Evolutionary conservation across 164 flowering plant species (phyloP).

Genomic region (Akebia trifoliata): DNA sequence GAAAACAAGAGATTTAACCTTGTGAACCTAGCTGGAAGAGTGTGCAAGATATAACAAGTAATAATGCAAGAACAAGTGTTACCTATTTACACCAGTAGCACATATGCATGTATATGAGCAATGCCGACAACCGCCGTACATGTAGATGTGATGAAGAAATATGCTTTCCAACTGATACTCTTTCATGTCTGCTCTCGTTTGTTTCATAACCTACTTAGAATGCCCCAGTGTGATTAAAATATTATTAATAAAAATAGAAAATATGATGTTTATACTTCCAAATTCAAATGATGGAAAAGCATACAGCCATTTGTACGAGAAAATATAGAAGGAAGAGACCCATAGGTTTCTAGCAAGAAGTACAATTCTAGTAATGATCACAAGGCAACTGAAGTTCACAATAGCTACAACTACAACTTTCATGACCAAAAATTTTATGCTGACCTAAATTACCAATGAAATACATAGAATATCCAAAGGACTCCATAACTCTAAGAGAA

Average conservation of each 20-base stretch:
- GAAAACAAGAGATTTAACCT: not conserved
- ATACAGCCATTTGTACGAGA: not conserved
- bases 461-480: not conserved
- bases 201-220: conserved; percentile 72
- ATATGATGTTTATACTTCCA: not conserved
- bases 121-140: conserved; percentile 94
- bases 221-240: conserved; percentile 6
- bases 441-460: not conserved
- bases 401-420: too few relatives aligned
- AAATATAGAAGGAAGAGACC: not conserved
- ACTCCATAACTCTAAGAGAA: not conserved
- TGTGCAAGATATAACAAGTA: not conserved
- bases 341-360: not conserved
- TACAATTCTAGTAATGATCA: not conserved
- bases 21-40: too few relatives aligned
- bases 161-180: conserved; percentile 92
- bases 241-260: not conserved
- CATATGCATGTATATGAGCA: conserved; percentile 95
- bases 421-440: too few relatives aligned
- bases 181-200: conserved; percentile 59
- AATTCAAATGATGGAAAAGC: not conserved
- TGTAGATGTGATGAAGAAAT: conserved; percentile 85
- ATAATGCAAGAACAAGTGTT: conserved; percentile 1
- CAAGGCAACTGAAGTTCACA: not conserved
- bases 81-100: conserved; percentile 95